Percentiles rank a stretch among this genome's conserved stretches.
Evolutionary conservation across 108 stramenopile species (phyloP).

Genomic region (Aurantiochytrium sp.): DNA sequence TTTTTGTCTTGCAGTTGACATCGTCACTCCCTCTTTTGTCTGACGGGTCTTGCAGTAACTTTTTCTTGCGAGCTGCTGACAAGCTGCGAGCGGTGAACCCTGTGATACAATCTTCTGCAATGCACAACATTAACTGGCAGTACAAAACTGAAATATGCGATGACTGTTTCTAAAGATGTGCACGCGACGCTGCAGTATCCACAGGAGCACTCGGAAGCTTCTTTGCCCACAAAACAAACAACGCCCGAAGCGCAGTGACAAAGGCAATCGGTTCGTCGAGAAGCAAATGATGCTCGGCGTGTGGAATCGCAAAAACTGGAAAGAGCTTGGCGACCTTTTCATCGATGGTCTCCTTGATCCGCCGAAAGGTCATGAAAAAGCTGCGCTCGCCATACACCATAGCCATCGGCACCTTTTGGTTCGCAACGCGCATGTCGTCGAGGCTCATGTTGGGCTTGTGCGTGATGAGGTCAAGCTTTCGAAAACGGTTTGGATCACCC

Average conservation of each 20-base stretch:
- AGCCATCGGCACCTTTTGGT: background rate
- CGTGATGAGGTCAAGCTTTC: background rate
- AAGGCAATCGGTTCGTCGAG: background rate
- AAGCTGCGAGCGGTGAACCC: too few relatives aligned
- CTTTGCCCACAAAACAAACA: background rate
- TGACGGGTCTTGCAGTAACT: too few relatives aligned
- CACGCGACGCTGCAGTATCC: background rate
- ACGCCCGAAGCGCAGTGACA: background rate
- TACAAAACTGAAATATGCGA: too few relatives aligned
- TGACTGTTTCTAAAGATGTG: too few relatives aligned
- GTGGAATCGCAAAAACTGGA: background rate
- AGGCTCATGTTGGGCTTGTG: background rate
- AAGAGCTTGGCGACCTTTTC: background rate
- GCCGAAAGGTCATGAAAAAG: background rate
- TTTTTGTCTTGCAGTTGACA: too few relatives aligned
- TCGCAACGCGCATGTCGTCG: background rate
- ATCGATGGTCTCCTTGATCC: background rate
- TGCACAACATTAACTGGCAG: too few relatives aligned
- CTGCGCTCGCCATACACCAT: background rate
- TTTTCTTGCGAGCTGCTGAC: too few relatives aligned
- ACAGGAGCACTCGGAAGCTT: background rate
- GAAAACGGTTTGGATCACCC: background rate
- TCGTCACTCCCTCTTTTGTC: too few relatives aligned
- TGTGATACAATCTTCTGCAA: too few relatives aligned
- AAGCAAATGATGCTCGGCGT: background rate